Evolutionary conservation across 148 eudicot genomes (phyloP), one percentile per base, ranked within the genome.

Genomic region (Rheum nobile): DNA sequence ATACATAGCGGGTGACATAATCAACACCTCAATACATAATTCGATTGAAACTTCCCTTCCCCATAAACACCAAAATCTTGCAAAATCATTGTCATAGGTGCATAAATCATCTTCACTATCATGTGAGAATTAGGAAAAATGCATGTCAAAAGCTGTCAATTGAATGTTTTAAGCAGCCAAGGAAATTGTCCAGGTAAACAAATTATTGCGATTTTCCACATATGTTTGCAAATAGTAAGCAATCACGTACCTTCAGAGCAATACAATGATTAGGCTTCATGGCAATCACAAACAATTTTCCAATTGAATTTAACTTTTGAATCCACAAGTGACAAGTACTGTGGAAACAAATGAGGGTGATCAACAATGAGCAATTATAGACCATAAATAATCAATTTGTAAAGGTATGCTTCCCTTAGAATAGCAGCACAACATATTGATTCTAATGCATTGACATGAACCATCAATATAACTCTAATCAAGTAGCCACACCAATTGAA

Each of bases 201-300:
- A 32, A n/a, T 6, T 63, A 31, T 31, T 31, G 32, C 13, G 37
- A 32, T n/a, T 63, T 63, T 34, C 3, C 1, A 75, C 80, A 65
- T 88, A 95, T 97, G 97, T 87, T n/a, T n/a, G n/a, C n/a, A n/a
- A n/a, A n/a, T 91, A 87, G 85, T 94, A 90, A 80, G 97, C 99
- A 75, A 95, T 91, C 57, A 95, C 84, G 81, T 90, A 91, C 88
- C 99, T 91, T 92, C 99, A 80, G 92, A 95, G 93, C 97, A 95
- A 80, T 95, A 95, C 74, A 95, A 79, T 13, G 99, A 97, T 83
- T 91, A 91, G 75, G 99, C 99, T 87, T 95, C 99, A 79, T 95
- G 92, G 76, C 99, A 95, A 72, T 95, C 99, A 71, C 96, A 85
- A 67, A 95, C 85, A 68, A 92, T 83, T 86, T 92, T 96, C 74